A percentile compares a stretch with the other conserved stretches of the same genome.
Evolutionary conservation across 345 rosid genomes (phyloP).

Genomic region (Citrus sp.): DNA sequence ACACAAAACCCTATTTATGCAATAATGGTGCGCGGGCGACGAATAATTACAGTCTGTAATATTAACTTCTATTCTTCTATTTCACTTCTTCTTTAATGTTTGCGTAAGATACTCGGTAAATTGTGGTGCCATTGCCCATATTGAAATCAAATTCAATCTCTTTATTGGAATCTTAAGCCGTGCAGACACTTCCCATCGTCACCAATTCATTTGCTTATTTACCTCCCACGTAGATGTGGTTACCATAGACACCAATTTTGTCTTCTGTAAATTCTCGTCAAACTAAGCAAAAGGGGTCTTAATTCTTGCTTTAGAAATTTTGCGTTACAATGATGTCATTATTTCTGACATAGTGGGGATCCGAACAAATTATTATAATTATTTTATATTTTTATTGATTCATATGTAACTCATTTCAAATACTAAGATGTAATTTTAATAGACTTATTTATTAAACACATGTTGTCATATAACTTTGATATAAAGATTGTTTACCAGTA

Average conservation of each 20-base stretch:
- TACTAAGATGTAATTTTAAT: too few relatives aligned
- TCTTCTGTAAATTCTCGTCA: constrained; percentile 33
- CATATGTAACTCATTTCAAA: too few relatives aligned
- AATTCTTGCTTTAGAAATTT: constrained; percentile 24
- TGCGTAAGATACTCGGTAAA: constrained; percentile 3
- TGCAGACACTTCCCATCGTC: constrained; percentile 25
- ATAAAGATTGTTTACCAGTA: too few relatives aligned
- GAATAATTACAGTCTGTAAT: constrained; percentile 10
- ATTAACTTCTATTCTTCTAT: constrained; percentile 1
- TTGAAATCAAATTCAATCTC: constrained; percentile 25
- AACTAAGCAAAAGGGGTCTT: constrained; percentile 19
- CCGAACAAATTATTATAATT: too few relatives aligned
- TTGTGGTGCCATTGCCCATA: neutral
- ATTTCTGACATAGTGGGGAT: constrained; percentile 20
- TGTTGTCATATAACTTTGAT: too few relatives aligned
- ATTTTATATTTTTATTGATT: too few relatives aligned
- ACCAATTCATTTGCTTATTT: constrained; percentile 39
- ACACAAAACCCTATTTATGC: too few relatives aligned
- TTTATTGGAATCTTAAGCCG: constrained; percentile 35
- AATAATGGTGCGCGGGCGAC: constrained; percentile 9
- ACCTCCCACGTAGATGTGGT: constrained; percentile 11
- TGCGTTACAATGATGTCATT: constrained; percentile 34
- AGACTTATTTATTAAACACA: too few relatives aligned
- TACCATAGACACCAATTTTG: constrained; percentile 31
- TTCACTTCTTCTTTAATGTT: constrained; percentile 17